Evolutionary conservation across 108 stramenopile species (phyloP), one percentile per base, ranked within the genome.

Genomic region (Cyclotella baltica): DNA sequence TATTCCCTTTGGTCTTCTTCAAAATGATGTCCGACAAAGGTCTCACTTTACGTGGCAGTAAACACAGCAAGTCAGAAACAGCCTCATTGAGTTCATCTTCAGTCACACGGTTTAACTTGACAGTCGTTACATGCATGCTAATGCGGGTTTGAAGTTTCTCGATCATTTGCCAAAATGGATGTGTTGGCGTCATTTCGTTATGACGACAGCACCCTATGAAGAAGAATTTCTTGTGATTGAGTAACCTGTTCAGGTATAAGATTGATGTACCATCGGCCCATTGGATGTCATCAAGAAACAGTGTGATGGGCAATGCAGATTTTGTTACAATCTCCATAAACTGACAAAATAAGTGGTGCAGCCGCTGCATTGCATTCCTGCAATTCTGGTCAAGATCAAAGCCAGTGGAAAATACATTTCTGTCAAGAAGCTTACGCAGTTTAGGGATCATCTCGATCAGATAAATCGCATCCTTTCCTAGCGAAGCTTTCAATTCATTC

Each of bases 201-300:
- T 57, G 29, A 19, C 70, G 71, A 30, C 47, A 78, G 38, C 23
- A 61, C 20, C 77, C 71, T n/a, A 72, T n/a, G 72, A 71, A 52
- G 33, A 72, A 38, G 36, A 46, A 4, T 6, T 2, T 16, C 47
- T n/a, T 48, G 47, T n/a, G 19, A 6, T 48, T 4, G 23, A 11
- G 22, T 23, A 18, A 40, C 33, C 58, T 56, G 75, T 19, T 38
- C 27, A 2, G 64, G 47, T 48, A 73, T 29, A 1, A 62, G 28
- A 63, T 36, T 22, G 73, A 64, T 23, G 62, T 51, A 8, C 6
- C n/a, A 35, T 78, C 77, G 9, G 71, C 61, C 77, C 77, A 78
- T 62, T 78, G 77, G 2, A 71, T 28, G 34, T 78, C 71, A 43
- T 78, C 77, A 22, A 78, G 18, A 33, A 78, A 78, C 16, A 76